Evolutionary conservation across 2,329 filamentous ascomycete genomes (phyloP), one percentile per base, ranked within the genome.

Genomic region (Cladosporium velox): DNA sequence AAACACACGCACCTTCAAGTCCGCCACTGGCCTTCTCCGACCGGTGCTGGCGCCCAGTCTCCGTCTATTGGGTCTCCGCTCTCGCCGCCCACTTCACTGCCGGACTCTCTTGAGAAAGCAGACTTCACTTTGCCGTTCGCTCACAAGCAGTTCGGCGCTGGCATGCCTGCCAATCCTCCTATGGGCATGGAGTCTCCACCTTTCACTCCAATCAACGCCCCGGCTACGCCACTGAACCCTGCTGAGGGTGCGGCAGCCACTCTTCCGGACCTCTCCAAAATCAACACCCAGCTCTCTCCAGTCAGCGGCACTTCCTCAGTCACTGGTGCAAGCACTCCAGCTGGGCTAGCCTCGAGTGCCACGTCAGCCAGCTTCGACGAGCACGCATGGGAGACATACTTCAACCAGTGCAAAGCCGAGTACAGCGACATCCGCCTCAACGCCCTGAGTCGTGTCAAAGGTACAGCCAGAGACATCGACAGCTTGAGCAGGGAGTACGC

Each of bases 381-480:
- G 51, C 68, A 68, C 38, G 72, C 74, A 38, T 76, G 74, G 76
- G 74, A 75, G 63, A 69, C 68, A 24, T 77, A 73, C 67, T 47
- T 72, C 38, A 68, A 67, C 54, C 67, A 69, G 3, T 75, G 71
- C 68, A 68, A 72, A 38, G 74, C 72, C 26, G 76, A 78, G 68
- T 66, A 76, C 26, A 57, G 65, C 21, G 76, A 80, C 57, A 69
- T 82, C 47, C 78, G 77, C 66, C 74, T 75, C 38, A 75, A 77
- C 64, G 74, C 77, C n/a, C 71, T 82, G 35, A 76, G 79, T 3
- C 79, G 80, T 62, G 77, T 84, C 65, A 78, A 79, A 38, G 81
- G 82, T 66, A 70, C 69, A 32, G 71, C 68, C 18, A 67, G 71
- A 52, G 71, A 66, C 15, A 69, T 76, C 60, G 72, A 76, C 59